Base-by-base conservation (phyloP, 805 yeast species). In the Danielia reshetovae region DNA sequence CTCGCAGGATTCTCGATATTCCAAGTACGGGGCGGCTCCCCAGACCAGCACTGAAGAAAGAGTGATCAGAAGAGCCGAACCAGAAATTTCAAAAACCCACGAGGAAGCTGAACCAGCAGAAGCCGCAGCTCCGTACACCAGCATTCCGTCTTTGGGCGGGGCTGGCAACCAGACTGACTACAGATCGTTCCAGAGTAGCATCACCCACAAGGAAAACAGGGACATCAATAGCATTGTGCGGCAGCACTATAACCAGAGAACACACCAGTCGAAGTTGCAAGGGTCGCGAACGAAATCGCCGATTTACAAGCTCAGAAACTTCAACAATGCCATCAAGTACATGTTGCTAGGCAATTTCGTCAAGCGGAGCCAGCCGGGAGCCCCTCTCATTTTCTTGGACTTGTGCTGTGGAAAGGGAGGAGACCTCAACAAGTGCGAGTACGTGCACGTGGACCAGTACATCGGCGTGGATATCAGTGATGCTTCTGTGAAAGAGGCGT, bases 361-460 rank as follows among this genome's bases (percentile, higher is more conserved):
- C 2, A 65, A 64, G 23, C 47, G 53, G 13, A 45, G 50, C 11
- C 42, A 51, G 5, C 52, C 46, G 2, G 38, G 30, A 7, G 54
- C 47, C 1, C 62, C 65, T 4, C 52, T 29, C 63, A 75, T 41
- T 72, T 74, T 83, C 1, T 63, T 93, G 13, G 99, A 93, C 53
- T 60, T 90, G 36, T 96, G 96, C 11, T 89, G 97, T 60, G 99
- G 99, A 10, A 94, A 93, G 57, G 99, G 99, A 34, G 99, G 99
- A 18, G 99, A 93, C 62, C 64, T 93, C 51, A 77, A 83, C 48
- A 93, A 93, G 57, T 90, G 95, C 79, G 84, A 81, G 33, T 77
- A 77, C 47, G 82, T 86, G 1, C 66, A 75, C 14, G 74, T 86
- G 2, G 72, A 76, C 15, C 89, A 88, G 30, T 85, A 84, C 46